These are phyloP conservation scores for Suhomyces prunicola DNA, from an alignment of 805 yeast species.

Conservation along the genomic window DNA sequence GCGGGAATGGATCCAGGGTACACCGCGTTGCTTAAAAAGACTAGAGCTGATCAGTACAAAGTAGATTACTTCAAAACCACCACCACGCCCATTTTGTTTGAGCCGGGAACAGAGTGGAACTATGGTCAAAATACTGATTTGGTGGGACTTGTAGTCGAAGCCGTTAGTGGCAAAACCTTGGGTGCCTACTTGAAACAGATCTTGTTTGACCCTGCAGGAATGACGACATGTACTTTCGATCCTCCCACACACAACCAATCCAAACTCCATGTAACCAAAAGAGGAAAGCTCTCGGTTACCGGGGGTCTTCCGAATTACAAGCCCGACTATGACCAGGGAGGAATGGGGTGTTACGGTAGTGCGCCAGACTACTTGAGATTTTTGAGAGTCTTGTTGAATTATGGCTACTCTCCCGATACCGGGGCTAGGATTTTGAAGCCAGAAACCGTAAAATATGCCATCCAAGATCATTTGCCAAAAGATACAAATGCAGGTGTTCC, in stretches of 20 bases:
- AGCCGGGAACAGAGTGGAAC: constrained; percentile 38
- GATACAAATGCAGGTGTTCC: constrained; percentile 29
- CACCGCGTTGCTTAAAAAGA: constrained; percentile 7
- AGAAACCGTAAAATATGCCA: constrained; percentile 31
- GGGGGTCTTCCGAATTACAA: not conserved
- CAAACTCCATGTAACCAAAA: not conserved
- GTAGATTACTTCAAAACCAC: constrained; percentile 10
- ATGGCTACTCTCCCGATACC: constrained; percentile 41
- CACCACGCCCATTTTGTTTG: constrained; percentile 19
- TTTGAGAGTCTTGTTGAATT: constrained; percentile 37
- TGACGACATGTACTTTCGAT: constrained; percentile 18
- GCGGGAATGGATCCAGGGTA: constrained; percentile 13
- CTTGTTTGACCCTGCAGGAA: constrained; percentile 34
- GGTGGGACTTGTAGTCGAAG: constrained; percentile 36
- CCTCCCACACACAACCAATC: not conserved
- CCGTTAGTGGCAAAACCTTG: constrained; percentile 28
- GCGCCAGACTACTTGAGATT: constrained; percentile 38
- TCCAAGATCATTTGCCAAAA: constrained; percentile 30
- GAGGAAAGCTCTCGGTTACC: not conserved
- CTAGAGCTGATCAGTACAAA: constrained; percentile 8
- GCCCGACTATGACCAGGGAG: constrained; percentile 39
- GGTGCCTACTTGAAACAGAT: constrained; percentile 29
- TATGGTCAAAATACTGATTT: constrained; percentile 40
- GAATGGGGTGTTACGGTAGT: constrained; percentile 41
- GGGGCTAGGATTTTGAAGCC: constrained; percentile 19